Percentiles rank a stretch among this genome's conserved stretches.
phyloP scores from a whole-genome alignment of 805 yeast species.

The Diddensiella santjacobensis region DNA sequence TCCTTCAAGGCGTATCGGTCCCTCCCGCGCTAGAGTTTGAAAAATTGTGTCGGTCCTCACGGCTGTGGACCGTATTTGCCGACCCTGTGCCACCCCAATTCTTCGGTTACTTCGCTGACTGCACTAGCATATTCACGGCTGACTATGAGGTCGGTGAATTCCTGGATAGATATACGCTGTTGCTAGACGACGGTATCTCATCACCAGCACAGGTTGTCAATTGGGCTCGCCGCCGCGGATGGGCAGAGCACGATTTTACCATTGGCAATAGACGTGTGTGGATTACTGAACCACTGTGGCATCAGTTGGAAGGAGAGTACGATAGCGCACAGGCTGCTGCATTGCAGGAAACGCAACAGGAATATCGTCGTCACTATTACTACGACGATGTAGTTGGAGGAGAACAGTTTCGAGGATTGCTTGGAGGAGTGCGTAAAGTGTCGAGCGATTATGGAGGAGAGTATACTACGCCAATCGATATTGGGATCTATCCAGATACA shows the following conservation, averaged over 20 bases:
- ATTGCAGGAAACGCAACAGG: background rate
- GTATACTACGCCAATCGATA: background rate
- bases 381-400: background rate
- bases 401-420: background rate
- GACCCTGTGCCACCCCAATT: background rate
- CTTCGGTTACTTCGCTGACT: background rate
- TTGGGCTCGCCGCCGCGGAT: constrained; percentile 22
- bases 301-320: constrained; percentile 1
- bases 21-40: background rate
- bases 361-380: background rate
- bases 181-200: constrained; percentile 15
- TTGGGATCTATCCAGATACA: background rate
- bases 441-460: constrained; percentile 17
- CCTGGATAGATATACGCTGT: constrained; percentile 17
- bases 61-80: constrained; percentile 6
- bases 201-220: background rate
- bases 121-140: constrained; percentile 16
- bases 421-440: background rate
- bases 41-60: background rate
- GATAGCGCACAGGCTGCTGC: background rate
- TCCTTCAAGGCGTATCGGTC: background rate
- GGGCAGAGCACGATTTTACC: constrained; percentile 23
- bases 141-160: constrained; percentile 25
- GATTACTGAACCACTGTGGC: constrained; percentile 13
- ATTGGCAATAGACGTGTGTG: constrained; percentile 21